Evolutionary conservation across 164 flowering plant genomes (phyloP).

Genomic region (Tinospora cordifolia): DNA sequence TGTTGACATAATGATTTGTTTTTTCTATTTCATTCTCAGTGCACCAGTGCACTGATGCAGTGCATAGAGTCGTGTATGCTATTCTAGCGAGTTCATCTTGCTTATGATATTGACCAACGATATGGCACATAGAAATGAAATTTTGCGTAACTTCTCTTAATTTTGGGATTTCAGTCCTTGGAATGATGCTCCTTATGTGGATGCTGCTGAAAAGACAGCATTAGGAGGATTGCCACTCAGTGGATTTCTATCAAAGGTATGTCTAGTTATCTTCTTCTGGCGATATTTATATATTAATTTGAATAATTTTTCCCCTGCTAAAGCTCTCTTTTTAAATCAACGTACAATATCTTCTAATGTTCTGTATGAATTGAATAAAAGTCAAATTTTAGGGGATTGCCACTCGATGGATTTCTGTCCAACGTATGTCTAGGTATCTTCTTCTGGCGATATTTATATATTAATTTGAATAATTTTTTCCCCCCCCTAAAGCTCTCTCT

Average conservation of each 20-base stretch:
- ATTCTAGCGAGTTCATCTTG: not conserved
- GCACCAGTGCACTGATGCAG: not conserved
- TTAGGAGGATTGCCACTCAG: conserved; percentile 70
- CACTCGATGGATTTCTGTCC: conserved; percentile 81
- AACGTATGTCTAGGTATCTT: conserved; percentile 34
- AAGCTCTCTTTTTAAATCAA: not conserved
- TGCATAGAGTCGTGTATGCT: not conserved
- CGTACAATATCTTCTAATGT: not conserved
- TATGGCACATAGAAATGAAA: not conserved
- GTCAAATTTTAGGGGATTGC: conserved; percentile 36
- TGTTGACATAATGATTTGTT: not conserved
- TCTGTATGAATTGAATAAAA: not conserved
- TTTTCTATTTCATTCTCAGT: not conserved
- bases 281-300: not conserved
- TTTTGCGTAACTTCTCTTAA: not conserved
- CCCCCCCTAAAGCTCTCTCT: not conserved
- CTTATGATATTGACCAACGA: not conserved
- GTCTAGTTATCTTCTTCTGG: not conserved
- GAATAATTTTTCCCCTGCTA: not conserved
- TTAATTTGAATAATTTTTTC: not conserved
- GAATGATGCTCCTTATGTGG: conserved; percentile 62
- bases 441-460: not conserved
- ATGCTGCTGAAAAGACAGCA: conserved; percentile 74
- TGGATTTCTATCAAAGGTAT: conserved; percentile 82
- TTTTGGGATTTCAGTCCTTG: conserved; percentile 57